Conservation (phyloP, 208 protist genomes). For the Leishmania arabica region DNA sequence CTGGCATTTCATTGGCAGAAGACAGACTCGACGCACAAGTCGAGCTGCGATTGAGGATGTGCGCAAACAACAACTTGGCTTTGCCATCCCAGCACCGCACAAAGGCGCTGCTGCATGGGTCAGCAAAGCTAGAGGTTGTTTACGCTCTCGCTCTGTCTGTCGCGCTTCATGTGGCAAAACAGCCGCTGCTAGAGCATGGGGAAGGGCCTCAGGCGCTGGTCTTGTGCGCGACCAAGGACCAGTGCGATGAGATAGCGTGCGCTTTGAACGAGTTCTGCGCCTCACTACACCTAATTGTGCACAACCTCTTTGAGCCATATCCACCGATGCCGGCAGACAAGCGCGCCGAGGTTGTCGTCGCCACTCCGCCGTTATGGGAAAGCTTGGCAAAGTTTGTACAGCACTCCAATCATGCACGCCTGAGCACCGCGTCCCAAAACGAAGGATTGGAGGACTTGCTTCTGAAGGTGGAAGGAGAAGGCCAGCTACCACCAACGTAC, state of each 20-base stretch:
- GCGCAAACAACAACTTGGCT: neutral
- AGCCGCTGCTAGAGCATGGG: conserved; percentile 58
- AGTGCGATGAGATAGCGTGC: conserved; percentile 66
- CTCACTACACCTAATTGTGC: conserved; percentile 72
- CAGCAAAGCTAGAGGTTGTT: conserved; percentile 69
- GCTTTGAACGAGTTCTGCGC: conserved; percentile 51
- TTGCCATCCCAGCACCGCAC: conserved; percentile 2
- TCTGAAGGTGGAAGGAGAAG: conserved; percentile 31
- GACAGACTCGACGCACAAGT: conserved; percentile 60
- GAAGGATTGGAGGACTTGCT: conserved; percentile 64
- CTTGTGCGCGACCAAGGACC: conserved; percentile 72
- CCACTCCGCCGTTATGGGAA: conserved; percentile 72
- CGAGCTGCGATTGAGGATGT: conserved; percentile 30
- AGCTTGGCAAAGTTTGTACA: conserved; percentile 35
- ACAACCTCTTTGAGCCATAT: conserved; percentile 80
- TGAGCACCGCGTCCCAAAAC: conserved; percentile 4
- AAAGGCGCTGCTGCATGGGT: conserved; percentile 28
- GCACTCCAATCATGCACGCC: neutral
- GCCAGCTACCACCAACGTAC: conserved; percentile 42
- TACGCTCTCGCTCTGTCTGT: conserved; percentile 61
- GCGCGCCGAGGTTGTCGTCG: conserved; percentile 78
- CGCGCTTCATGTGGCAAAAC: conserved; percentile 56
- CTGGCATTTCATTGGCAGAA: conserved; percentile 55
- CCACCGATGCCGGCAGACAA: conserved; percentile 59
- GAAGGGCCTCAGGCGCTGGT: conserved; percentile 73